Percentiles rank a stretch among this genome's conserved stretches.
Conservation (phyloP, 192 early-diverging fungal genomes). For the Coemansia sp. region DNA sequence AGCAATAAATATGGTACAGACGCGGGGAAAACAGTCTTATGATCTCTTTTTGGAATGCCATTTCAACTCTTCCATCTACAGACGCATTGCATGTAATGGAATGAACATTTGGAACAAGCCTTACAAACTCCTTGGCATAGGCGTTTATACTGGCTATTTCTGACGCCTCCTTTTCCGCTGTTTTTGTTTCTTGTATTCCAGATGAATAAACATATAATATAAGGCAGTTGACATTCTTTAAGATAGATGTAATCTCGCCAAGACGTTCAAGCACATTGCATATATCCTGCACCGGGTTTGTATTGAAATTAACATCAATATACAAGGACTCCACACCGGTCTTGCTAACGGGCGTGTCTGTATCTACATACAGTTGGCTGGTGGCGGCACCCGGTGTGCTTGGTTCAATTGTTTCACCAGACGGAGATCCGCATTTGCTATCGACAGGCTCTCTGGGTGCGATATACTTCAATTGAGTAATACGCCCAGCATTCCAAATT, state of each 20-base stretch:
- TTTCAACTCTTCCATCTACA: neutral
- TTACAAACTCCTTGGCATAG: neutral
- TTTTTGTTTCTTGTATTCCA: neutral
- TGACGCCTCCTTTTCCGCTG: neutral
- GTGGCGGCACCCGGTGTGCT: neutral
- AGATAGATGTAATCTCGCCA: neutral
- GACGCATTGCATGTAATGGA: neutral
- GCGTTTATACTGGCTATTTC: neutral
- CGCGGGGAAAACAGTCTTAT: neutral
- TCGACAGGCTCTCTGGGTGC: neutral
- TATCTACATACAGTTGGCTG: neutral
- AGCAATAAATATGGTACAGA: neutral
- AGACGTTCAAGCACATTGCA: neutral
- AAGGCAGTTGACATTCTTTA: neutral
- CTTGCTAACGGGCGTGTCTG: neutral
- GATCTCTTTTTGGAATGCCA: neutral
- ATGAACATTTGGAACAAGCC: constrained; percentile 1
- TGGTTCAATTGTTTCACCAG: neutral
- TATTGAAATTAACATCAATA: neutral
- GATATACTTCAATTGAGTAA: no score
- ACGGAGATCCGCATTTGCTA: neutral
- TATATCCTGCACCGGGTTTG: neutral
- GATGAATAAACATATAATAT: neutral
- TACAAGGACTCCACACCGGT: neutral
- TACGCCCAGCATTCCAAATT: no score